phyloP scores from a whole-genome alignment of 441 rosid genomes.

The Sinapis alba region DNA sequence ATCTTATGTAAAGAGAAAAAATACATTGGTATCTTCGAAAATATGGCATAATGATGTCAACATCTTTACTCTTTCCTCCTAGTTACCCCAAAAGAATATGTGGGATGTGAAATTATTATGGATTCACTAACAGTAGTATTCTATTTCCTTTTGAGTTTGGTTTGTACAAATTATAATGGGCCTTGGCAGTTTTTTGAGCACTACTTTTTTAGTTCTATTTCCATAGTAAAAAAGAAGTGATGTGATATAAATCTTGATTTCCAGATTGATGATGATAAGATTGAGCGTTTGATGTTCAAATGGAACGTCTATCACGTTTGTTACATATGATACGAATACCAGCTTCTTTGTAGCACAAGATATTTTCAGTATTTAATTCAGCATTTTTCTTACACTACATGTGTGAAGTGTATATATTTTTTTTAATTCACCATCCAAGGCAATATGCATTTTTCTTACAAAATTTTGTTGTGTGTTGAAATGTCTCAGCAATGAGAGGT shows the following conservation, averaged over 20 bases:
- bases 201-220: background rate
- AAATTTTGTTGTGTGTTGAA: background rate
- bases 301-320: background rate
- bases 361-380: too few species aligned
- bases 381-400: too few species aligned
- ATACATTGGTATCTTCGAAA: background rate
- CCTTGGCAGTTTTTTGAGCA: background rate
- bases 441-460: background rate
- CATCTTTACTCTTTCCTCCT: background rate
- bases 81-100: background rate
- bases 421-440: background rate
- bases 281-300: background rate
- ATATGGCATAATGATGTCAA: background rate
- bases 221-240: background rate
- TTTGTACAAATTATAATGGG: background rate
- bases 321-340: background rate
- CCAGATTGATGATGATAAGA: background rate
- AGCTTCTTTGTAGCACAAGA: background rate
- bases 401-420: background rate
- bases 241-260: too few species aligned
- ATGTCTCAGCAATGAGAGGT: constrained; percentile 4
- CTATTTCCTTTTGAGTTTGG: background rate
- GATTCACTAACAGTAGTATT: background rate
- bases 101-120: background rate
- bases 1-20: background rate